Base-by-base conservation (phyloP, 2,329 filamentous ascomycete species). In the Penicillium griseofulvum region DNA sequence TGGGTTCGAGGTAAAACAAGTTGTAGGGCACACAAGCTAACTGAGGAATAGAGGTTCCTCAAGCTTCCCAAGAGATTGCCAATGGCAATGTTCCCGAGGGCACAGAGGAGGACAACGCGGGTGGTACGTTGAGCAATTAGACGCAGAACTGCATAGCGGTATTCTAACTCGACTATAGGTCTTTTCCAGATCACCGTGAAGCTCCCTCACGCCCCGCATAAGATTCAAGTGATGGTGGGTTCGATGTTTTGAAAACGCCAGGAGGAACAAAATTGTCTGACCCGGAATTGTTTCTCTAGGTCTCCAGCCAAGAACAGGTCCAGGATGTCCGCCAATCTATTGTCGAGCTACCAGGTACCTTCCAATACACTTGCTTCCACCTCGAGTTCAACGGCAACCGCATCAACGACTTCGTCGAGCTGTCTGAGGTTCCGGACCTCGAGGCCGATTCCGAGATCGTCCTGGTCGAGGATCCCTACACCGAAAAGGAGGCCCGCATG, bases 341-440 rank as follows among this genome's bases (percentile, higher is more conserved):
- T 72, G 91, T 97, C 77, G 94, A 99, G 76, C 83, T 91, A 47
- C 94, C 94, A 5, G 83, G 88, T 57, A 95, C 93, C 49, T 94
- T 97, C 78, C 91, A 96, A 76, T 97, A 97, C 80, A 96, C 94
- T 50, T 99, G 94, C 81, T 99, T 99, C 80, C 94, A 99, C 77
- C 86, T 99, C 67, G 92, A 97, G 78, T 87, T 92, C 78, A 87
- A 90, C 56, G 90, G 91, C 64, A 81, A 89, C 75, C 88, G 89
- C 62, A 88, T 99, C 81, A 97, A 97, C 74, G 94, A 99, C 76
- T 97, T 94, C 68, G 84, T 95, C 56, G 88, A 95, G 72, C 83
- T 99, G 59, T 91, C 90, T 52, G 93, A 99, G 71, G 89, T 99
- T 52, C 83, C 88, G 45, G 91, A 85, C 54, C 83, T 99, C 52